Evolutionary conservation across 1,284 basidiomycete genomes (phyloP), one percentile per base, ranked within the genome.

Genomic region (Golubevia sp.): DNA sequence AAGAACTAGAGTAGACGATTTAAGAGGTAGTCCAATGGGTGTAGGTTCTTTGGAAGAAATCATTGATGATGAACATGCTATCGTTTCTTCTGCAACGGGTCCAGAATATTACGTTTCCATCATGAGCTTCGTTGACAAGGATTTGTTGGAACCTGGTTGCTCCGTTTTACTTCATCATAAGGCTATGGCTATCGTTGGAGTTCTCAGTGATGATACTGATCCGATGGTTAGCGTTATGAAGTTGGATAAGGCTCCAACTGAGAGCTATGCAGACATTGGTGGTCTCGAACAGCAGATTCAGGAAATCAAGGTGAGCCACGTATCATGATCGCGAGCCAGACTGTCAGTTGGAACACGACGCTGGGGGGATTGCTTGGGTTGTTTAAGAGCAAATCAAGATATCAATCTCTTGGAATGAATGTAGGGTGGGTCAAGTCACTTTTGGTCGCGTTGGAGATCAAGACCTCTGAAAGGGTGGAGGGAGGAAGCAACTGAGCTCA

Each of bases 21-120:
- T 99, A 57, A 89, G 97, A 56, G 97, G 97, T 21, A 92, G 90
- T 58, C 97, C 97, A 4, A 97, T 99, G 93, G 92, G 91, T 13
- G 94, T 99, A 59, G 97, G 97, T 44, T 93, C 94, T 0, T 87
- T 99, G 76, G 97, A 99, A 86, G 97, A 99, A 86, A 98, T 99
- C 76, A 97, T 99, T 81, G 97, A 99, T 87, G 97, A 99, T 86
- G 97, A 99, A 88, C 97, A 99, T 84, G 96, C 97, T 21, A 98
- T 99, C 84, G 91, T 99, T 78, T 95, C 93, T 84, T 93, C 92
- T 8, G 90, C 93, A 20, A 93, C 92, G 49, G 96, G 97, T 1
- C 95, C 96, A 30, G 97, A 99, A 84, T 95, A 91, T 85, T 99
- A 99, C 84, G 97, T 99, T 71, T 91, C 93, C 52, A 98, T 99